Conservation (phyloP, 441 rosid species). For the Jatropha podagrica region DNA sequence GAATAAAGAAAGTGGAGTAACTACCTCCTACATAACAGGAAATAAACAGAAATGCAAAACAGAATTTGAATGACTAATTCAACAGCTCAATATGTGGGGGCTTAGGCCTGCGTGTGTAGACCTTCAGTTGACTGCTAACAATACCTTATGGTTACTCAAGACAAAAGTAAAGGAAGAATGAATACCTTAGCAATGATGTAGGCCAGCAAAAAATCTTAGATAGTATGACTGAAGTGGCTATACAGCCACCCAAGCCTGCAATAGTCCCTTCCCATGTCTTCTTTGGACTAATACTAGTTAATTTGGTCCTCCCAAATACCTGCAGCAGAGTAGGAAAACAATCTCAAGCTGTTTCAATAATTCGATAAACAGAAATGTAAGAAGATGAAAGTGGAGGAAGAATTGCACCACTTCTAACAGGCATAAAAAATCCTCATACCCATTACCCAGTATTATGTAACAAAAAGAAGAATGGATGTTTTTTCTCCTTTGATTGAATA, state of each 20-base stretch:
- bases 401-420: constrained; percentile 1
- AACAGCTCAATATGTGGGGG: too few species aligned
- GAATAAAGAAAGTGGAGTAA: too few species aligned
- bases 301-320: constrained; percentile 87
- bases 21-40: too few species aligned
- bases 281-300: constrained; percentile 83
- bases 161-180: neutral
- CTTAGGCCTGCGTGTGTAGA: too few species aligned
- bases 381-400: neutral
- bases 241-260: constrained; percentile 82
- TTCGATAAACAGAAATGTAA: neutral
- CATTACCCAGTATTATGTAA: neutral
- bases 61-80: too few species aligned
- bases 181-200: constrained; percentile 67
- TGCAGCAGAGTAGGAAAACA: constrained; percentile 32
- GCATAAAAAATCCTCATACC: neutral
- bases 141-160: neutral
- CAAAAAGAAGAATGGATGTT: neutral
- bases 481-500: neutral
- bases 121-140: too few species aligned
- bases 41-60: too few species aligned
- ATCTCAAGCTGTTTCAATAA: constrained; percentile 11
- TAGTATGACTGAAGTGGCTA: constrained; percentile 55
- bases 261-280: constrained; percentile 98
- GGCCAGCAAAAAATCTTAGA: constrained; percentile 79